phyloP scores from a whole-genome alignment of 2,329 filamentous ascomycete species.

The Claviceps paspali region DNA sequence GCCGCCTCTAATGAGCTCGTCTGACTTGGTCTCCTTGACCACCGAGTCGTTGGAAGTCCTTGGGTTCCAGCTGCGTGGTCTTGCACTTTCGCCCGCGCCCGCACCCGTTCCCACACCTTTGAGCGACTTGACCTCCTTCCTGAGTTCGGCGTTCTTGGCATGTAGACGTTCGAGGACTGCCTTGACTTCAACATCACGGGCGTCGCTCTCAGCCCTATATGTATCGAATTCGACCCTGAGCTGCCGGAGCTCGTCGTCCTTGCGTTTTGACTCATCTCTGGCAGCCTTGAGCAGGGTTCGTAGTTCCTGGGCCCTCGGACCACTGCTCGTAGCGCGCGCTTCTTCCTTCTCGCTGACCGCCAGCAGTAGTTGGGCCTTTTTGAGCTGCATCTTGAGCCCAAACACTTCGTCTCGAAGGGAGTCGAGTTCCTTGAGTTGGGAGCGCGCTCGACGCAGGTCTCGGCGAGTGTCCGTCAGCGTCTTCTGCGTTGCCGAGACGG shows the following conservation, averaged over 20 bases:
- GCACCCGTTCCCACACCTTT: slow-evolving; percentile 15
- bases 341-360: slow-evolving; percentile 17
- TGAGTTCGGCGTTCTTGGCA: slow-evolving; percentile 39
- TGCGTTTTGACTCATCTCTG: slow-evolving; percentile 29
- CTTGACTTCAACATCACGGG: slow-evolving; percentile 38
- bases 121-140: slow-evolving; percentile 34
- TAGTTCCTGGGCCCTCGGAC: slow-evolving; percentile 20
- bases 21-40: slow-evolving; percentile 9
- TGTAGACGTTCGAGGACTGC: slow-evolving; percentile 41
- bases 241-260: slow-evolving; percentile 33
- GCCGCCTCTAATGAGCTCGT: slow-evolving; percentile 5
- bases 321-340: slow-evolving; percentile 21
- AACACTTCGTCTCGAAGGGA: slow-evolving; percentile 38
- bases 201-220: slow-evolving; percentile 37
- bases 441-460: slow-evolving; percentile 38
- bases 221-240: slow-evolving; percentile 37
- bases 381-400: slow-evolving; percentile 35
- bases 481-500: slow-evolving; percentile 34
- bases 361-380: slow-evolving; percentile 22
- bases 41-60: slow-evolving; percentile 6
- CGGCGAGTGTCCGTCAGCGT: slow-evolving; percentile 36
- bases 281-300: slow-evolving; percentile 26
- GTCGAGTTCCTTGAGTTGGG: slow-evolving; percentile 36
- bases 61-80: slow-evolving; percentile 17
- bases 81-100: slow-evolving; percentile 4